A percentile compares a stretch with the other conserved stretches of the same genome.
Conservation (phyloP, 75 land plant species). For the Sequoia sempervirens region DNA sequence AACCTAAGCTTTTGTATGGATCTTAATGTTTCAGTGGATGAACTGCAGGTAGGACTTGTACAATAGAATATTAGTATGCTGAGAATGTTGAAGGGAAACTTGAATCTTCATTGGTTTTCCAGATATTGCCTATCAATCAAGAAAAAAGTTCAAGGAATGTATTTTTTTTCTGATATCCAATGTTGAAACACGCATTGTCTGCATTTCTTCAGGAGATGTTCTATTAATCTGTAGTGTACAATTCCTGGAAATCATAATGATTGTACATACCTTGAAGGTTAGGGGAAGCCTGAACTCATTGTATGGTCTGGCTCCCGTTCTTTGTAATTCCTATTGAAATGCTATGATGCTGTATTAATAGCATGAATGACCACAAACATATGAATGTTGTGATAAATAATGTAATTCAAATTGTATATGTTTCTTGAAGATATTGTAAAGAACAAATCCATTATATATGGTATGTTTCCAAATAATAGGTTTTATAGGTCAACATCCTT, state of each 20-base stretch:
- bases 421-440: background rate
- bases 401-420: background rate
- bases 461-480: too few species aligned
- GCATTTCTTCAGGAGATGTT: background rate
- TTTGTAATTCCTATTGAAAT: background rate
- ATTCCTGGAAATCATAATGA: background rate
- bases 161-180: background rate
- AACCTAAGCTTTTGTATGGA: background rate
- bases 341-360: background rate
- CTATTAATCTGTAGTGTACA: background rate
- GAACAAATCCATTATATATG: background rate
- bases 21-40: background rate
- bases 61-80: background rate
- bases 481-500: too few species aligned
- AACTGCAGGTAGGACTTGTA: background rate
- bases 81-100: constrained; percentile 1
- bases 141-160: background rate
- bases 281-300: background rate
- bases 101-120: background rate
- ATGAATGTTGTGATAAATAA: background rate
- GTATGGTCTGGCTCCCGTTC: background rate
- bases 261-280: background rate
- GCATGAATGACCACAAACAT: background rate
- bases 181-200: background rate
- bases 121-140: background rate